Percentiles rank a stretch among this genome's conserved stretches.
Conservation (phyloP, 768 basidiomycete genomes). For the Lentinula edodes region DNA sequence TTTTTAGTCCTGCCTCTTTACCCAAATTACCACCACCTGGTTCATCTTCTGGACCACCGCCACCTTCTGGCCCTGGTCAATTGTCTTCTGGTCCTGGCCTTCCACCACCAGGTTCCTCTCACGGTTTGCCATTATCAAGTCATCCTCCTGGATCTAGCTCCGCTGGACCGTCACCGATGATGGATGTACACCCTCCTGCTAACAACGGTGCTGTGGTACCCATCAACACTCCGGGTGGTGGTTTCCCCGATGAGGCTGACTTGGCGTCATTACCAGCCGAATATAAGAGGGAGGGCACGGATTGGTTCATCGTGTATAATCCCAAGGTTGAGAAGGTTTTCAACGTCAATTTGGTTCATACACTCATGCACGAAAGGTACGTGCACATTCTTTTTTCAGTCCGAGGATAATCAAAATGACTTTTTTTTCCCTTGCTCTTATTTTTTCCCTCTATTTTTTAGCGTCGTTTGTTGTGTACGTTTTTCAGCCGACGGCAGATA, state of each 20-base stretch:
- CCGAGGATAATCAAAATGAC: neutral
- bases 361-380: conserved; percentile 87
- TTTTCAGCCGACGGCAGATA: conserved; percentile 93
- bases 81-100: conserved; percentile 29
- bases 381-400: conserved; percentile 9
- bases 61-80: conserved; percentile 17
- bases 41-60: conserved; percentile 13
- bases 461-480: conserved; percentile 80
- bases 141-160: conserved; percentile 21
- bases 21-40: conserved; percentile 33
- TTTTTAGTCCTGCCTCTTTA: conserved; percentile 26
- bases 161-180: conserved; percentile 18
- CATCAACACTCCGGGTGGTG: conserved; percentile 14
- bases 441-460: conserved; percentile 11
- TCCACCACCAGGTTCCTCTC: conserved; percentile 26
- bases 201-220: conserved; percentile 7
- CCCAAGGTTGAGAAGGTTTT: conserved; percentile 71
- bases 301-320: conserved; percentile 90
- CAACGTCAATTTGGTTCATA: conserved; percentile 79
- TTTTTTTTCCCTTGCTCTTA: neutral
- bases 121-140: conserved; percentile 7
- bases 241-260: conserved; percentile 47
- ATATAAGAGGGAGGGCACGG: conserved; percentile 66
- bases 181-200: conserved; percentile 11
- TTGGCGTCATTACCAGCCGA: conserved; percentile 44